These are phyloP conservation scores for Hura crepitans DNA, from an alignment of 441 rosid genomes.

Conservation along the genomic window DNA sequence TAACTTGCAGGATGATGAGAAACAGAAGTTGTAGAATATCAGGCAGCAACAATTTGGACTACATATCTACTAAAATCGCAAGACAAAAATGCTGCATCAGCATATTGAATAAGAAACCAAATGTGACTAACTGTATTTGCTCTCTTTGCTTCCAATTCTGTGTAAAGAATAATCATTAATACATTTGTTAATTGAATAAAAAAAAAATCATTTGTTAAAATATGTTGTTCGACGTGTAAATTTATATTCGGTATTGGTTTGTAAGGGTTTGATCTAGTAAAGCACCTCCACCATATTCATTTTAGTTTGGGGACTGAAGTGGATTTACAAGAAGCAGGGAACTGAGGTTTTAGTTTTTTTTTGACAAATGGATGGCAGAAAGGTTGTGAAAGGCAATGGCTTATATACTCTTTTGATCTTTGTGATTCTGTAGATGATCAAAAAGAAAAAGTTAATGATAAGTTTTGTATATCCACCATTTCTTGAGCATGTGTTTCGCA, in stretches of 20 bases:
- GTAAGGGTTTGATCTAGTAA: no score
- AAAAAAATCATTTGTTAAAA: no score
- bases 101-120: neutral
- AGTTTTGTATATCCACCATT: no score
- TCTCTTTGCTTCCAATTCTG: neutral
- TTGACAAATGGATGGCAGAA: no score
- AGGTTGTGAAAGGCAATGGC: no score
- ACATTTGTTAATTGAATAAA: neutral
- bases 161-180: slow-evolving; percentile 10
- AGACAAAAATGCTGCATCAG: slow-evolving; percentile 2
- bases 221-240: neutral
- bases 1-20: slow-evolving; percentile 43
- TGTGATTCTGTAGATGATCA: no score
- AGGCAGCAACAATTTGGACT: neutral
- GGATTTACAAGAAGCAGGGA: no score
- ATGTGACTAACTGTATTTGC: neutral
- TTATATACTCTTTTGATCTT: no score
- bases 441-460: no score
- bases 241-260: neutral
- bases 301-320: no score
- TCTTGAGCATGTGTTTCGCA: no score
- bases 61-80: neutral
- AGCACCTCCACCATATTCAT: neutral
- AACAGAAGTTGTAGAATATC: slow-evolving; percentile 19
- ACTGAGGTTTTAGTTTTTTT: no score